Evolutionary conservation across 768 basidiomycete species (phyloP).

Genomic region (Sutorius australiensis): DNA sequence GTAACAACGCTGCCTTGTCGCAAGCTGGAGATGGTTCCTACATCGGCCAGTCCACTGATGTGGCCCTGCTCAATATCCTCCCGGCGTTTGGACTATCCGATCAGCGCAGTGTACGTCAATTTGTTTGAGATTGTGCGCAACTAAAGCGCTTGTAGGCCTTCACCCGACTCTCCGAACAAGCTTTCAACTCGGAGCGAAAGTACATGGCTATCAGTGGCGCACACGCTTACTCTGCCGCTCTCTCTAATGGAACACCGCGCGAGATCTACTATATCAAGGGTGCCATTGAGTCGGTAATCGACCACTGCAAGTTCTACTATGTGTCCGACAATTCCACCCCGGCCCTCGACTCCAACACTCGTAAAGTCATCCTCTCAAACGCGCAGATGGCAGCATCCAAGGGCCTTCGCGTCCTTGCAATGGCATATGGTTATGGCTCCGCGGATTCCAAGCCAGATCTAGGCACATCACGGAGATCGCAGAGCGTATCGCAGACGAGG

Average conservation of each 20-base stretch:
- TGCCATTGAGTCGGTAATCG: slow-evolving; percentile 82
- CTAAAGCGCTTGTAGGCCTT: slow-evolving; percentile 46
- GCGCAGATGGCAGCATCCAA: slow-evolving; percentile 69
- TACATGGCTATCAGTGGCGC: slow-evolving; percentile 88
- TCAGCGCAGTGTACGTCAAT: slow-evolving; percentile 56
- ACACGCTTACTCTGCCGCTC: slow-evolving; percentile 37
- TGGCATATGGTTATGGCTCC: slow-evolving; percentile 82
- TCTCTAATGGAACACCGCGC: slow-evolving; percentile 36
- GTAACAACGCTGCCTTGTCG: slow-evolving; percentile 76
- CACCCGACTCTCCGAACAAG: slow-evolving; percentile 68
- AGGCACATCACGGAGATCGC: slow-evolving; percentile 15
- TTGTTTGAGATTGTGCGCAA: not conserved
- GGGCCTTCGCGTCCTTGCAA: slow-evolving; percentile 84
- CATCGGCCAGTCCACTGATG: slow-evolving; percentile 91
- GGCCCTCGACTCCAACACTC: slow-evolving; percentile 63
- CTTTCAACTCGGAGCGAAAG: slow-evolving; percentile 93
- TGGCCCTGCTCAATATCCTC: slow-evolving; percentile 82
- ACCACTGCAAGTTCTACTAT: slow-evolving; percentile 85
- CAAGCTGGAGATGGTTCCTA: slow-evolving; percentile 67
- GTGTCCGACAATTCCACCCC: slow-evolving; percentile 89
- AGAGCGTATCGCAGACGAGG: slow-evolving; percentile 25
- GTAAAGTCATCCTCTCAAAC: slow-evolving; percentile 62
- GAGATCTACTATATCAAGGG: slow-evolving; percentile 93
- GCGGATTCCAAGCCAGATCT: slow-evolving; percentile 36
- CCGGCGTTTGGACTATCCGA: slow-evolving; percentile 64